Conservation (phyloP, 169 alveolate genomes). For the Toxoplasma gondii region DNA sequence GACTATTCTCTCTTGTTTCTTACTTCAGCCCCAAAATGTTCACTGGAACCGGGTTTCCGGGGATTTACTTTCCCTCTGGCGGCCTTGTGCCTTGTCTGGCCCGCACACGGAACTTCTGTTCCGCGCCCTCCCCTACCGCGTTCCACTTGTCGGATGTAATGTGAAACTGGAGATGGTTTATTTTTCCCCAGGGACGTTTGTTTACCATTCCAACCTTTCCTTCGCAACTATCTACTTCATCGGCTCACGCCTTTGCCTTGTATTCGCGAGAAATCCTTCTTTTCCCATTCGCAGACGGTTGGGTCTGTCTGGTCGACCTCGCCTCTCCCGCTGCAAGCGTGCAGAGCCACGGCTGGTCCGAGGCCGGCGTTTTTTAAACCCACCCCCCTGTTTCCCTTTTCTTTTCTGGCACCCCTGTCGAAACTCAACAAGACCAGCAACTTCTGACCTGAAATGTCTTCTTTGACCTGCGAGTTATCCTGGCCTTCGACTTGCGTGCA, state of each 20-base stretch:
- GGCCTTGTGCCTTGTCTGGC: neutral
- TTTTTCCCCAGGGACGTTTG: neutral
- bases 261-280: neutral
- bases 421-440: no score
- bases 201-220: neutral
- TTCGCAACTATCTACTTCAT: neutral
- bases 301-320: neutral
- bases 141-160: neutral
- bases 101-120: neutral
- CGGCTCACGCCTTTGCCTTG: neutral
- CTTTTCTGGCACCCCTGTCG: no score
- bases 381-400: no score
- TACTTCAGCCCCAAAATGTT: no score
- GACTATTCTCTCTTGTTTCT: no score
- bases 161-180: no score
- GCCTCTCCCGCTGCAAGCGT: neutral
- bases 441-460: no score
- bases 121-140: neutral
- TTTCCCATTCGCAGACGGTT: neutral
- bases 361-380: neutral
- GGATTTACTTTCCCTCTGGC: neutral
- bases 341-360: neutral
- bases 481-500: no score
- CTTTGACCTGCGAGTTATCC: no score
- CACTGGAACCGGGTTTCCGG: no score